Evolutionary conservation across 768 basidiomycete genomes (phyloP).

Genomic region (Termitomyces sp.): DNA sequence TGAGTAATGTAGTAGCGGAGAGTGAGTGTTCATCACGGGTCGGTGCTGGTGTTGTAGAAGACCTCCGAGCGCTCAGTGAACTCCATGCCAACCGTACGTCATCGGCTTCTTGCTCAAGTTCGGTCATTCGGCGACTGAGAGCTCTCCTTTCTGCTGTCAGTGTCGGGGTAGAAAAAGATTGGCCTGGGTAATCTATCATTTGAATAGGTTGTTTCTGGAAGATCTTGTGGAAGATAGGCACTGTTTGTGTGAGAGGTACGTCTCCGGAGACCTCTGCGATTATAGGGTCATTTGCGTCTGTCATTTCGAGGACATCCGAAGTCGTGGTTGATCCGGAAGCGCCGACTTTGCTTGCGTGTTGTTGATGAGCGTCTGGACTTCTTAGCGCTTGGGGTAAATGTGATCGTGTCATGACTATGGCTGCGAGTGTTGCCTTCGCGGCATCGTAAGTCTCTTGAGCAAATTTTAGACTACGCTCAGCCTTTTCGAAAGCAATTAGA

Average conservation of each 20-base stretch:
- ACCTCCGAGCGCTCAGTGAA: background rate
- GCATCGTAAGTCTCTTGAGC: conserved; percentile 8
- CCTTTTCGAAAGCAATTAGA: conserved; percentile 2
- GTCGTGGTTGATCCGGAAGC: background rate
- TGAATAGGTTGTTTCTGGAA: background rate
- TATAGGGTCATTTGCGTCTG: background rate
- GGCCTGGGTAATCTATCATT: background rate
- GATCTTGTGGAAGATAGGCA: background rate
- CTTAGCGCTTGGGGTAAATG: background rate
- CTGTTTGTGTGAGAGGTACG: background rate
- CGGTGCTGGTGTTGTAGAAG: background rate
- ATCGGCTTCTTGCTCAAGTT: conserved; percentile 8
- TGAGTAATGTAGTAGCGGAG: background rate
- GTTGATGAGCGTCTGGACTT: background rate
- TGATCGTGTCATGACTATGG: background rate
- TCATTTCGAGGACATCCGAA: background rate
- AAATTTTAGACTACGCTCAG: background rate
- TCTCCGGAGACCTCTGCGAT: background rate
- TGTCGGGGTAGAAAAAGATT: background rate
- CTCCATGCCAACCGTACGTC: conserved; percentile 8
- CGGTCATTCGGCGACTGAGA: background rate
- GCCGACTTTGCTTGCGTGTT: background rate
- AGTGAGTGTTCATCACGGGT: background rate
- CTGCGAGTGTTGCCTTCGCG: conserved; percentile 4
- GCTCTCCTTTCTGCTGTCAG: background rate